Evolutionary conservation across 768 basidiomycete species (phyloP).

Genomic region (Termitomyces sp.): DNA sequence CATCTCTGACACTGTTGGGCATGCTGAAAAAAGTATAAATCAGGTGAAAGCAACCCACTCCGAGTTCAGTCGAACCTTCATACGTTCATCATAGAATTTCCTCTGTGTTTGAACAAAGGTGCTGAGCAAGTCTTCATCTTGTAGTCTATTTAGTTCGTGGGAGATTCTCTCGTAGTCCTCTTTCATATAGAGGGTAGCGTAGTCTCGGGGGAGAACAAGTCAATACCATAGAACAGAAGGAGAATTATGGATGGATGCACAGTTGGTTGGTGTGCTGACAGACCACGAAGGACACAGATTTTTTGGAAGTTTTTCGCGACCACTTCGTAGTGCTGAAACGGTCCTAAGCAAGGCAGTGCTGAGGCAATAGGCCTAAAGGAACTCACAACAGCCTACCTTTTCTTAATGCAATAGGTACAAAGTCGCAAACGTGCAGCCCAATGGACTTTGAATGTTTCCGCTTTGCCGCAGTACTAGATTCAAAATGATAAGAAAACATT

Average conservation of each 20-base stretch:
- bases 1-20: not conserved
- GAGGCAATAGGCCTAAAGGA: not conserved
- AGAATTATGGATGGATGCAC: not conserved
- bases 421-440: constrained; percentile 15
- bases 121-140: not conserved
- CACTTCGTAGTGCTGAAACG: not conserved
- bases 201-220: not conserved
- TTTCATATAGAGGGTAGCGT: not conserved
- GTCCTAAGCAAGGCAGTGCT: not conserved
- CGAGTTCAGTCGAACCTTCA: not conserved
- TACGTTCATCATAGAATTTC: not conserved
- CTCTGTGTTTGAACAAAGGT: not conserved
- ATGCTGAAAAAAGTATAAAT: not conserved
- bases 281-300: not conserved
- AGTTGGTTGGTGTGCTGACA: not conserved
- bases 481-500: not conserved
- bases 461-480: constrained; percentile 11
- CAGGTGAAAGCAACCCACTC: not conserved
- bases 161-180: not conserved
- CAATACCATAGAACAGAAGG: not conserved
- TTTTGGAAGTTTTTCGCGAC: not conserved
- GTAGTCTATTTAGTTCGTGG: not conserved
- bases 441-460: constrained; percentile 7
- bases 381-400: not conserved
- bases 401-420: constrained; percentile 6